A percentile compares a stretch with the other conserved stretches of the same genome.
Conservation (phyloP, 2,329 filamentous ascomycete species). For the Arthrinium puccinioides region DNA sequence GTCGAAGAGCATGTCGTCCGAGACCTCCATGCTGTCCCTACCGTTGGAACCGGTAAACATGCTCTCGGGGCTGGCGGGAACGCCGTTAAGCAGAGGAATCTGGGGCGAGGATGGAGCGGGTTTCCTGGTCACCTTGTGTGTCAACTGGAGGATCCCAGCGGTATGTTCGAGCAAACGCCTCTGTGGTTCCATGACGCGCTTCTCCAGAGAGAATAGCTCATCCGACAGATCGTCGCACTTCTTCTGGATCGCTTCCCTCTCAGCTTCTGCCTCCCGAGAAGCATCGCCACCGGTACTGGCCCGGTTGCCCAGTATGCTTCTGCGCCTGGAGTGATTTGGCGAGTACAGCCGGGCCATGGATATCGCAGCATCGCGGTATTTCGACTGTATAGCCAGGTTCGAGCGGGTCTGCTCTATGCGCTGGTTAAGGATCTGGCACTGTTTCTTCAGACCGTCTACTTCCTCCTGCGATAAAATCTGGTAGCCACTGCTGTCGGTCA, state of each 20-base stretch:
- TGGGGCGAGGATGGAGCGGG: constrained; percentile 34
- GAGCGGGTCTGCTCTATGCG: constrained; percentile 77
- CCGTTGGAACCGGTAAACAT: constrained; percentile 62
- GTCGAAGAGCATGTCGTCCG: constrained; percentile 61
- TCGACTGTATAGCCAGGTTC: constrained; percentile 82
- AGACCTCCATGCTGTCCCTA: constrained; percentile 48
- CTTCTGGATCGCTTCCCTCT: constrained; percentile 65
- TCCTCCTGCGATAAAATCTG: constrained; percentile 87
- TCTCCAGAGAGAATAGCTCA: constrained; percentile 75
- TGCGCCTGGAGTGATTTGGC: constrained; percentile 45
- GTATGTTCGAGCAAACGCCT: constrained; percentile 79
- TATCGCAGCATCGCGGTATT: constrained; percentile 86
- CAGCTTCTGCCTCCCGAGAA: constrained; percentile 60
- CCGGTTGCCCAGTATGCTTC: constrained; percentile 41
- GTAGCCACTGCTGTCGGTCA: constrained; percentile 79
- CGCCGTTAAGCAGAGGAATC: constrained; percentile 40
- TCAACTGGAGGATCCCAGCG: constrained; percentile 84
- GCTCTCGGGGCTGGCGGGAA: constrained; percentile 71
- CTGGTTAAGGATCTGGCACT: constrained; percentile 62
- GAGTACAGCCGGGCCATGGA: constrained; percentile 78
- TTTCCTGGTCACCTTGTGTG: constrained; percentile 69
- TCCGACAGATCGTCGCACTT: constrained; percentile 81
- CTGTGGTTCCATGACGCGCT: constrained; percentile 67
- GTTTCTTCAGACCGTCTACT: constrained; percentile 85
- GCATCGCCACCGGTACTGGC: constrained; percentile 39